Evolutionary conservation across 2,329 filamentous ascomycete species (phyloP).

Genomic region (Acephala macrosclerotiorum): DNA sequence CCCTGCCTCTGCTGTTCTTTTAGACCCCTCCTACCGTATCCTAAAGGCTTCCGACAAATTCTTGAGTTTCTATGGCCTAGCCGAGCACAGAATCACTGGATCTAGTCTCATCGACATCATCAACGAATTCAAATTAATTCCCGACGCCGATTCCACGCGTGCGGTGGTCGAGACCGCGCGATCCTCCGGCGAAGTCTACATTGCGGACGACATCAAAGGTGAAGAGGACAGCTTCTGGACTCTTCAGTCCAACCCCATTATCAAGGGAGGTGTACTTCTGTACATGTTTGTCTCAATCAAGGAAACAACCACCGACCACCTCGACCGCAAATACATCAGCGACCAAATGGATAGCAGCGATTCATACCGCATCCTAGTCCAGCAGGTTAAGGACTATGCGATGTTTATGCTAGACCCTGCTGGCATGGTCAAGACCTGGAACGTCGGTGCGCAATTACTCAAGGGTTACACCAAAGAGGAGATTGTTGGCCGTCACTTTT

Average conservation of each 20-base stretch:
- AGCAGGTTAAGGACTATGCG: constrained; percentile 67
- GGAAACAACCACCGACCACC: neutral
- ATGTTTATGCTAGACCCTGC: constrained; percentile 66
- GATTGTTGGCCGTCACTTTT: constrained; percentile 65
- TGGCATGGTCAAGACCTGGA: constrained; percentile 65
- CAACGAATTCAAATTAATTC: constrained; percentile 44
- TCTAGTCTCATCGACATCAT: constrained; percentile 50
- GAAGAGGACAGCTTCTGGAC: constrained; percentile 41
- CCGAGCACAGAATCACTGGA: constrained; percentile 47
- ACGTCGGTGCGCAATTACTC: constrained; percentile 56
- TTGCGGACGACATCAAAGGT: constrained; percentile 43
- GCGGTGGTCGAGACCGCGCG: constrained; percentile 17
- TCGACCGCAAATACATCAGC: constrained; percentile 40
- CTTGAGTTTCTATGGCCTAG: constrained; percentile 43
- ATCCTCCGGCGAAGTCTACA: constrained; percentile 34
- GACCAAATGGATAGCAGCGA: constrained; percentile 57
- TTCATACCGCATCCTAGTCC: constrained; percentile 66
- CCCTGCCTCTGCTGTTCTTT: constrained; percentile 28
- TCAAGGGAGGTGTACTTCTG: constrained; percentile 47
- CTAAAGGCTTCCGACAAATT: constrained; percentile 53
- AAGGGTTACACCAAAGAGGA: constrained; percentile 63
- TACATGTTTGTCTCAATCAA: constrained; percentile 50
- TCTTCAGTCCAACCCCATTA: constrained; percentile 52
- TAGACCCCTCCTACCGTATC: constrained; percentile 47
- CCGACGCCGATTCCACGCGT: constrained; percentile 46